These are phyloP conservation scores for Xylaria grammica DNA, from an alignment of 495 filamentous ascomycete species.

Conservation along the genomic window DNA sequence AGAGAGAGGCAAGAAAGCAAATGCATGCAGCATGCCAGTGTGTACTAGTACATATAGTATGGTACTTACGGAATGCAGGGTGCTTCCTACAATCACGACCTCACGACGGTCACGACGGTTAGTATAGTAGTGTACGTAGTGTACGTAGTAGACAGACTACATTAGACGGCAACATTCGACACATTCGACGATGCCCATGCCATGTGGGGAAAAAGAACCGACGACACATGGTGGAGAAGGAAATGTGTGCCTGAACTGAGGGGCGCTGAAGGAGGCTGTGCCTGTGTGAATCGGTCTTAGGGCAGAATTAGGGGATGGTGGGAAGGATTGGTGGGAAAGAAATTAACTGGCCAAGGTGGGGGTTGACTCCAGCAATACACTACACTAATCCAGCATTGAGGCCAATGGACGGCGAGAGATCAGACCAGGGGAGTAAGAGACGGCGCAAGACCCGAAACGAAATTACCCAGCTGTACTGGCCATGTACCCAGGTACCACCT, in stretches of 20 bases:
- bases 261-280: conserved; percentile 20
- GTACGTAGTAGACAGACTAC: too few relatives aligned
- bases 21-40: too few relatives aligned
- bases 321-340: neutral
- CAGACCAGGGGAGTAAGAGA: neutral
- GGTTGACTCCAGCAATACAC: neutral
- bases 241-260: neutral
- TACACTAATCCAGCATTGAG: too few relatives aligned
- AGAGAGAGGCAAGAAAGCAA: too few relatives aligned
- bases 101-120: too few relatives aligned
- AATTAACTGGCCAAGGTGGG: neutral
- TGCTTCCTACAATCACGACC: too few relatives aligned
- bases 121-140: too few relatives aligned
- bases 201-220: conserved; percentile 11
- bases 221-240: conserved; percentile 2
- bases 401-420: conserved; percentile 1
- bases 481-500: neutral
- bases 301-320: too few relatives aligned
- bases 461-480: neutral
- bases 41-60: neutral
- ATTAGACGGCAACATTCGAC: too few relatives aligned
- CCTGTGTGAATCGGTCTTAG: neutral
- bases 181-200: neutral
- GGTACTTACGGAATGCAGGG: too few relatives aligned
- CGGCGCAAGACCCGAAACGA: neutral